Conservation (phyloP, 306 rosid species). For the Cucurbita pepo region DNA sequence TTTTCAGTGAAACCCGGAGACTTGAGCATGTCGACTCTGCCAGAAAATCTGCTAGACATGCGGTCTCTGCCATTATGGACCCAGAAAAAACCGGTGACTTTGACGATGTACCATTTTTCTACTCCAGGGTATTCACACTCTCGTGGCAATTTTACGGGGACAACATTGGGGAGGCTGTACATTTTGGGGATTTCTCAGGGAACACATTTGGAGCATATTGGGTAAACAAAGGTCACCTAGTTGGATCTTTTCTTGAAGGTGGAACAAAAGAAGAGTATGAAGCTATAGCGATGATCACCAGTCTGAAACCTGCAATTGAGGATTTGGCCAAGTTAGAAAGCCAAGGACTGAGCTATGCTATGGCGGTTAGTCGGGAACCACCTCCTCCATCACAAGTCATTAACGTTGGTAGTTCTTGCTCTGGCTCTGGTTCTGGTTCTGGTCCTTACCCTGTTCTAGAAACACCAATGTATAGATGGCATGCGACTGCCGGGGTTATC, state of each 20-base stretch:
- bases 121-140: constrained; percentile 80
- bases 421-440: constrained; percentile 6
- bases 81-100: constrained; percentile 45
- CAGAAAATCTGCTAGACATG: constrained; percentile 71
- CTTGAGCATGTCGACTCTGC: constrained; percentile 96
- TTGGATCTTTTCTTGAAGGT: constrained; percentile 68
- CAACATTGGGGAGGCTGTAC: constrained; percentile 61
- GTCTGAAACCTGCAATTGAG: constrained; percentile 56
- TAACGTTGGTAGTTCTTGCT: constrained; percentile 5
- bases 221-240: constrained; percentile 69
- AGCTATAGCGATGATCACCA: constrained; percentile 56
- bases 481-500: constrained; percentile 74
- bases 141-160: constrained; percentile 99
- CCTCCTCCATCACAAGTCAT: constrained; percentile 12
- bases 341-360: constrained; percentile 65
- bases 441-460: constrained; percentile 36
- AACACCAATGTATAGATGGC: constrained; percentile 58
- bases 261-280: constrained; percentile 68
- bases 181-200: constrained; percentile 69
- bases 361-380: constrained; percentile 37
- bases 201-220: constrained; percentile 82
- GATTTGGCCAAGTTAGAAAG: constrained; percentile 62
- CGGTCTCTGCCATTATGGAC: constrained; percentile 67
- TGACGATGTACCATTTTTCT: constrained; percentile 86
- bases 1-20: constrained; percentile 72